Evolutionary conservation across 2,329 filamentous ascomycete genomes (phyloP).

Genomic region (Xylaria sp.): DNA sequence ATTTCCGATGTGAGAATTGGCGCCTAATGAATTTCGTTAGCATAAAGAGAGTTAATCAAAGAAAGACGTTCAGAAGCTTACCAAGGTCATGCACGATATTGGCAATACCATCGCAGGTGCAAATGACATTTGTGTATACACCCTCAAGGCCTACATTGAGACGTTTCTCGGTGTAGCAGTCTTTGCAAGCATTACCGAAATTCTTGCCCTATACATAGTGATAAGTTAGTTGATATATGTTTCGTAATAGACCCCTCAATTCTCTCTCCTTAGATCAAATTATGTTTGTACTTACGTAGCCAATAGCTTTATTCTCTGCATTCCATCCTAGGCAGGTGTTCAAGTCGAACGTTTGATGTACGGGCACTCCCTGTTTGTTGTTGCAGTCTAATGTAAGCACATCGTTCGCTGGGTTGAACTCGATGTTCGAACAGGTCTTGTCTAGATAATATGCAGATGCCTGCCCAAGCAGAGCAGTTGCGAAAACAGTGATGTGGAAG

Average conservation of each 20-base stretch:
- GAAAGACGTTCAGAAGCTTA: not conserved
- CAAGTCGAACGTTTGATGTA: constrained; percentile 5
- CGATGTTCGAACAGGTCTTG: constrained; percentile 4
- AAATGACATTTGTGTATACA: not conserved
- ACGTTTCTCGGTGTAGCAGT: constrained; percentile 1
- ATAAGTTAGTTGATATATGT: not conserved
- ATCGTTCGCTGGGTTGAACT: constrained; percentile 2
- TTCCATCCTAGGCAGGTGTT: not conserved
- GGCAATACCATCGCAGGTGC: not conserved
- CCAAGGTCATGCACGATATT: not conserved
- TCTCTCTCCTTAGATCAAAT: not conserved
- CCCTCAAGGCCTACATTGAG: not conserved
- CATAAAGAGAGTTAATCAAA: not conserved
- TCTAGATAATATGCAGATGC: constrained; percentile 1
- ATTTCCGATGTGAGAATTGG: not conserved
- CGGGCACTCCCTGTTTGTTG: not conserved
- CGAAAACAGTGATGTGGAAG: not conserved
- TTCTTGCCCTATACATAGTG: not conserved
- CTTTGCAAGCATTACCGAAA: not conserved
- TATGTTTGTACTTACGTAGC: not conserved
- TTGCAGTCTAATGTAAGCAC: not conserved
- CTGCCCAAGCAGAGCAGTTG: not conserved
- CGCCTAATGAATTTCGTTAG: not conserved
- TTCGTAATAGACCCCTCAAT: not conserved
- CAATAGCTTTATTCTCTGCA: not conserved